A percentile compares a stretch with the other conserved stretches of the same genome.
Conservation (phyloP, 371 early-diverging fungal species). For the Amoeboaphelidium protococcarum region DNA sequence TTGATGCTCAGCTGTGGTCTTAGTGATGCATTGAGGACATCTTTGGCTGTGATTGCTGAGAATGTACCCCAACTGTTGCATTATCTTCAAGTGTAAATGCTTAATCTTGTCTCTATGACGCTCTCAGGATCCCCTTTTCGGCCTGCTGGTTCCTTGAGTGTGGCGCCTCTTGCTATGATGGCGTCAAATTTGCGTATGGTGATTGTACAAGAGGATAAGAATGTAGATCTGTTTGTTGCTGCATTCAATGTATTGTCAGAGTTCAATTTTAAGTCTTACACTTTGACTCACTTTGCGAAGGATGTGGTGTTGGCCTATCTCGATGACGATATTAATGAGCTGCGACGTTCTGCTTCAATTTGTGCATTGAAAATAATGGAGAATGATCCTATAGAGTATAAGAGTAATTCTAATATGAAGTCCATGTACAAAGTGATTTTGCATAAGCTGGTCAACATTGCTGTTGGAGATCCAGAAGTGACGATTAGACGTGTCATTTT, state of each 20-base stretch:
- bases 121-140: slow-evolving; percentile 61
- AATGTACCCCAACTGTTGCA: slow-evolving; percentile 53
- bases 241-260: slow-evolving; percentile 61
- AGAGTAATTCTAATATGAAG: slow-evolving; percentile 54
- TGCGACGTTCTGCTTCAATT: slow-evolving; percentile 63
- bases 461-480: slow-evolving; percentile 66
- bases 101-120: slow-evolving; percentile 64
- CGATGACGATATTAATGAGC: slow-evolving; percentile 48
- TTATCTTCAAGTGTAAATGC: slow-evolving; percentile 66
- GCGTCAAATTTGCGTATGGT: slow-evolving; percentile 6
- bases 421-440: slow-evolving; percentile 68
- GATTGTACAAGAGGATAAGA: too few species aligned
- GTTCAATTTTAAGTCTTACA: slow-evolving; percentile 62
- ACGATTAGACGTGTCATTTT: slow-evolving; percentile 51
- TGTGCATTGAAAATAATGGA: slow-evolving; percentile 50
- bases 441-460: slow-evolving; percentile 57
- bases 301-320: slow-evolving; percentile 60
- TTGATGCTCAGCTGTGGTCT: slow-evolving; percentile 71
- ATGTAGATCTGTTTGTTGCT: slow-evolving; percentile 45
- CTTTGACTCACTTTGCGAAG: slow-evolving; percentile 67
- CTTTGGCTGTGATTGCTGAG: slow-evolving; percentile 46
- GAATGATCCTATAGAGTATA: slow-evolving; percentile 39
- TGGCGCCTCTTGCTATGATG: neutral
- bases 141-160: slow-evolving; percentile 44
- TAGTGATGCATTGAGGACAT: slow-evolving; percentile 46